Base-by-base conservation (phyloP, 2,329 filamentous ascomycete species). In the Aspergillus luchuensis region DNA sequence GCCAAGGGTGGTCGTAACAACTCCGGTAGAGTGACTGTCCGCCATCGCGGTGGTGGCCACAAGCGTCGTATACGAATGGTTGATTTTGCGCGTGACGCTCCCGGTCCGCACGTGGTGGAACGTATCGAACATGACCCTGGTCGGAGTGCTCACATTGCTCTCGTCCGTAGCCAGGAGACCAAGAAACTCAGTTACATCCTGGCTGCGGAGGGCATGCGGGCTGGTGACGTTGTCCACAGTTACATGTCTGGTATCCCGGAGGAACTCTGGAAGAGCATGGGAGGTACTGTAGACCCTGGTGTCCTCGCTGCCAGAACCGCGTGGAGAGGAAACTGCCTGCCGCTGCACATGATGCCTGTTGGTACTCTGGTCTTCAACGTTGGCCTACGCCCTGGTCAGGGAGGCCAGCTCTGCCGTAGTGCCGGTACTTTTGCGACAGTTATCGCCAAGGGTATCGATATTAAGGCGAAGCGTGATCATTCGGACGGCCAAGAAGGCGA, bases 81-180 rank as follows among this genome's bases (percentile, higher is more conserved):
- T 36, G 96, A 99, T 78, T 99, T 97, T 75, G 81, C 88, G 66
- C 89, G 95, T 57, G 87, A 84, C 76, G 85, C 85, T 25, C 87
- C 92, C 0, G 95, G 95, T 17, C 88, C 91, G 65, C 95, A 98
- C 70, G 79, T 89, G 15, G 94, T 99, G 57, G 93, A 98, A 74
- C 87, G 95, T 63, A 93, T 99, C 71, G 95, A 99, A 77, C 93
- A 98, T 76, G 96, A 99, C 71, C 95, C 95, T 0, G 92, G 92
- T 66, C 89, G 95, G 55, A 96, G 88, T 70, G 92, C 94, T 13
- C 95, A 99, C 74, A 93, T 99, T 76, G 95, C 95, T 5, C 84
- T 99, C 58, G 72, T 97, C 51, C 92, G 87, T 53, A 88, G 90
- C 69, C 81, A 92, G 66, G 84, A 87, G 51, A 94, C 90, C 0